These are phyloP conservation scores for Vitis rupestris DNA, from an alignment of 164 flowering plant species.

Conservation along the genomic window DNA sequence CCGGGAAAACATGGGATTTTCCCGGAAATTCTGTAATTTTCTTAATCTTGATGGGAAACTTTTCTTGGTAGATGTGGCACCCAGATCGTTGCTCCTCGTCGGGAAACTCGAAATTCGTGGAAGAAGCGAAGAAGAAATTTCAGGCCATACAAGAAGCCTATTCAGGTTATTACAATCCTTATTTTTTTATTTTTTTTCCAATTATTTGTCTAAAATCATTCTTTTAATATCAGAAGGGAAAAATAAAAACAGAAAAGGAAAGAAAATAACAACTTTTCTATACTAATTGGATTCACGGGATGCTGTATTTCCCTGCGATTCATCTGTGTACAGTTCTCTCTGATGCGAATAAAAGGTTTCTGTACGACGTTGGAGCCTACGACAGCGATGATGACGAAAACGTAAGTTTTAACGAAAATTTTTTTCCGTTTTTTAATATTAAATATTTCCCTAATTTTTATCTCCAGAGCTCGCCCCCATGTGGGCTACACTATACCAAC, in stretches of 20 bases:
- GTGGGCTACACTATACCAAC: too few species aligned
- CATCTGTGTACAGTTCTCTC: slow-evolving; percentile 59
- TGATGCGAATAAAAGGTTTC: slow-evolving; percentile 71
- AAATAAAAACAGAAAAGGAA: neutral
- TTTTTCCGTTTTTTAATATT: neutral
- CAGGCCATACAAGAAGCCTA: slow-evolving; percentile 94
- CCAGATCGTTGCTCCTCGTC: slow-evolving; percentile 87
- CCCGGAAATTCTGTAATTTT: neutral
- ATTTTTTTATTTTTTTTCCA: neutral
- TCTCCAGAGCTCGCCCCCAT: neutral
- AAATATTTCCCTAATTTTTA: neutral
- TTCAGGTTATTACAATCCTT: slow-evolving; percentile 56
- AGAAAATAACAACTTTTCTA: neutral
- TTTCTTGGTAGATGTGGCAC: slow-evolving; percentile 74
- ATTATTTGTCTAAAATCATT: neutral
- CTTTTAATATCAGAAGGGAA: neutral
- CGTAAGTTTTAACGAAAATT: slow-evolving; percentile 29
- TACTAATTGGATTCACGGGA: slow-evolving; percentile 3
- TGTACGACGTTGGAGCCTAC: slow-evolving; percentile 89
- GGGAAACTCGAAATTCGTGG: slow-evolving; percentile 64
- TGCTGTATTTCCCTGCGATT: slow-evolving; percentile 3
- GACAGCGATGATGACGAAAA: slow-evolving; percentile 74
- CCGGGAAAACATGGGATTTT: neutral
- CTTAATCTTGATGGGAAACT: neutral
- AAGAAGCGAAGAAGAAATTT: slow-evolving; percentile 87